Conservation (phyloP, 495 filamentous ascomycete genomes). For the Aspergillus carlsbadensis region DNA sequence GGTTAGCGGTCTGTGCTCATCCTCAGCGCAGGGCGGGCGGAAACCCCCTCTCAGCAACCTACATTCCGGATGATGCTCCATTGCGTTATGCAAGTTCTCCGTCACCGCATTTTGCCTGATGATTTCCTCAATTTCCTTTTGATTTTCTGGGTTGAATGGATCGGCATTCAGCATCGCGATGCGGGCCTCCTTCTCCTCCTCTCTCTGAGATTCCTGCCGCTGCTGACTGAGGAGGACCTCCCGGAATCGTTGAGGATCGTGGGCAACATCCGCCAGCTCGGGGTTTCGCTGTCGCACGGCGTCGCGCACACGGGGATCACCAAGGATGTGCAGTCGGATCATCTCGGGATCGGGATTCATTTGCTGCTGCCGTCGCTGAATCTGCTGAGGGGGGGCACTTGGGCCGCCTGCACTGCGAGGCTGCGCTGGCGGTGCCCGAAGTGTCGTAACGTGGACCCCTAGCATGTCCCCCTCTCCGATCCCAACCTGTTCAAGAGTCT, state of each 20-base stretch:
- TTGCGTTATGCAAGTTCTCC: constrained; percentile 91
- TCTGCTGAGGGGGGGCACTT: constrained; percentile 40
- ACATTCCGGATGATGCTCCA: constrained; percentile 98
- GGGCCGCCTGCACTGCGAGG: constrained; percentile 21
- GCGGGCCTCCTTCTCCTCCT: constrained; percentile 74
- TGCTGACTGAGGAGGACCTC: constrained; percentile 64
- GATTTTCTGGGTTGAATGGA: constrained; percentile 86
- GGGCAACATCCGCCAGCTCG: constrained; percentile 71
- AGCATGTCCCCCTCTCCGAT: constrained; percentile 93
- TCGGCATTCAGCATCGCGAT: constrained; percentile 82
- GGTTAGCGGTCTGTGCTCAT: constrained; percentile 19
- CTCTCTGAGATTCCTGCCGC: constrained; percentile 64
- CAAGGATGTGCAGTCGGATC: constrained; percentile 77
- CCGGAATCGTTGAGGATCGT: constrained; percentile 74
- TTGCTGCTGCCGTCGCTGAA: constrained; percentile 37
- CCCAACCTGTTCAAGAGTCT: constrained; percentile 77
- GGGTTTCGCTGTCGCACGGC: constrained; percentile 69
- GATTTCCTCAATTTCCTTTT: constrained; percentile 92
- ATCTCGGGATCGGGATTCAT: constrained; percentile 70
- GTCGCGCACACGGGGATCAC: constrained; percentile 68
- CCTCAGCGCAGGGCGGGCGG: constrained; percentile 4
- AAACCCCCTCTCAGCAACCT: constrained; percentile 24
- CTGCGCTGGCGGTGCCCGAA: constrained; percentile 23
- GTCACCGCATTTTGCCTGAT: constrained; percentile 91
- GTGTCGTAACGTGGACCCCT: constrained; percentile 69